Base-by-base conservation (phyloP, 176 grass and related monocot species). In the Rhynchospora breviuscula region DNA sequence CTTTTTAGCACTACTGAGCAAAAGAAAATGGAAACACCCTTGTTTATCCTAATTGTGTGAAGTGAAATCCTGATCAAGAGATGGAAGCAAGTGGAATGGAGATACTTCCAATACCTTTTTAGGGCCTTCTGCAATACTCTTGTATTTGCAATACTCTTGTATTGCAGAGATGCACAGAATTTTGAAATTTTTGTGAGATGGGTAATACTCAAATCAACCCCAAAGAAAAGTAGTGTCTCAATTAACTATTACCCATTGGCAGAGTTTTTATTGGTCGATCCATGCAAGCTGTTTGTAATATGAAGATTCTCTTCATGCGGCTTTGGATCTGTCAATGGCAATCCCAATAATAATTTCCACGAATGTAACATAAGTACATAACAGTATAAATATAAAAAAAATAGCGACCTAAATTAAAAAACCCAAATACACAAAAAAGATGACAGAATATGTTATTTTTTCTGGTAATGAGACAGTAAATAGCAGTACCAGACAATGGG, bases 201-300 rank as follows among this genome's bases (percentile, higher is more conserved):
- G 22, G 26, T 40, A 40, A 22, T 76, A 15, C 71, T 53, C 11
- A 12, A 76, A 76, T 76, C 26, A 52, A 53, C 48, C 3, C 35
- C 67, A 70, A 19, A 46, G 46, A 46, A 19, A 70, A 70, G 15
- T 74, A 53, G 21, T 8, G 47, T 54, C 19, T 74, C n/a, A 62
- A n/a, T 79, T 6, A 79, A 79, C 12, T 21, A 18, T 80, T 82
- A 82, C 79, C 79, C 60, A 49, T 82, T 82, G 35, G 31, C 47
- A 49, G 79, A 81, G 79, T 52, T 81, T 66, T 81, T 81, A 26
- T 81, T 81, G 59, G 59, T 81, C 10, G 79, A 82, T 66, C 63
- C 79, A 51, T 82, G 79, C 13, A 82, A 51, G 40, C 79, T 82
- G 79, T 31, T 67, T 66, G 79, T 82, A 17, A 64, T 66, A 65